A percentile compares a stretch with the other conserved stretches of the same genome.
These are phyloP conservation scores for Phytophthora fragariae DNA, from an alignment of 352 stramenopile genomes.

Conservation along the genomic window DNA sequence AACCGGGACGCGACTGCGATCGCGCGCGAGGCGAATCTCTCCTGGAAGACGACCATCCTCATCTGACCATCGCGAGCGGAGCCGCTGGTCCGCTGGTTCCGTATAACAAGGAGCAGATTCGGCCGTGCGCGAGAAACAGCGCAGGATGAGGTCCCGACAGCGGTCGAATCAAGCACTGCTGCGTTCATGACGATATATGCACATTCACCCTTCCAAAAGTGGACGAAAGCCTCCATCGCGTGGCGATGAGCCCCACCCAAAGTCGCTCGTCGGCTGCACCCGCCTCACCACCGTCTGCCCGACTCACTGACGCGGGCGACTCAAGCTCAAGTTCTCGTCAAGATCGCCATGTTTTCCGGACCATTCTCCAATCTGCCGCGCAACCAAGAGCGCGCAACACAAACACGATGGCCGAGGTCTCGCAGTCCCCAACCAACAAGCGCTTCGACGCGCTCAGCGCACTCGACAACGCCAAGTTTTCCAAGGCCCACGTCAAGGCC, in stretches of 20 bases:
- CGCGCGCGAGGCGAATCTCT: constrained; percentile 18
- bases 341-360: neutral
- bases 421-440: constrained; percentile 25
- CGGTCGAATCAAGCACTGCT: constrained; percentile 5
- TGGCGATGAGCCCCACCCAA: constrained; percentile 29
- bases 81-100: neutral
- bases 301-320: constrained; percentile 27
- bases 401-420: constrained; percentile 27
- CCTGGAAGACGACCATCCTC: constrained; percentile 1
- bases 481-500: constrained; percentile 52
- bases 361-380: constrained; percentile 26
- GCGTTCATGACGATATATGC: constrained; percentile 16
- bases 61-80: constrained; percentile 9
- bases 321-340: too few species aligned
- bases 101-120: constrained; percentile 21
- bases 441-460: constrained; percentile 42
- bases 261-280: constrained; percentile 10
- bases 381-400: too few species aligned
- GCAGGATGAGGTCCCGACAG: neutral
- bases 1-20: constrained; percentile 1
- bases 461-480: constrained; percentile 61
- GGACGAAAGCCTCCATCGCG: neutral
- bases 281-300: constrained; percentile 18
- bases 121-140: neutral
- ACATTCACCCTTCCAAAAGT: neutral